Evolutionary conservation across 2,329 filamentous ascomycete genomes (phyloP), one percentile per base, ranked within the genome.

Genomic region (Geoglossum cookeanum): DNA sequence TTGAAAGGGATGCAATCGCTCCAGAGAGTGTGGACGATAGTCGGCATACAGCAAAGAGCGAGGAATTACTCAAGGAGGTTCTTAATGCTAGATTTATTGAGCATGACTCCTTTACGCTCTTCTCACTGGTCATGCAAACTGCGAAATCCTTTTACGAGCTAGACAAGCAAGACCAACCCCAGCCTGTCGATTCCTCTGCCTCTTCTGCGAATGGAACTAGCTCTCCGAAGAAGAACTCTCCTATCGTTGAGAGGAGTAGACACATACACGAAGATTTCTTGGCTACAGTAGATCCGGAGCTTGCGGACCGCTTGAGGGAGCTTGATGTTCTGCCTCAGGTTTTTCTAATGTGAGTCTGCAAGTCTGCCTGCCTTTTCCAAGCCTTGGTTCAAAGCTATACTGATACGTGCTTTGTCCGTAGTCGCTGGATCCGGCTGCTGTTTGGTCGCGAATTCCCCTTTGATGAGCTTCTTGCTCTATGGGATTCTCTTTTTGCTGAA

Each of bases 321-420:
- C 83, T 96, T 52, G 91, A 96, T 59, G 83, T 98, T 60, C 72
- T 96, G n/a, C 92, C 92, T 1, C 92, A 98, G 64, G 91, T 98
- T 55, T 98, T 97, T 66, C 73, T 97, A 29, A 94, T 97, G 86
- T 92, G 71, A 68, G 78, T 67, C 56, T 15, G 29, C 15, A 17
- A 13, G 27, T 35, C 33, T 22, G 17, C 15, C 27, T 11, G 29
- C 13, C 35, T 2, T 4, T 9, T 27, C 9, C 44, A 35, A 33
- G 13, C 45, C 49, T 6, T 47, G 22, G 5, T 39, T 13, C 13
- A 15, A 15, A 35, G 11, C 54, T 3, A 35, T 55, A n/a, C 29
- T 44, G 8, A 54, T 51, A 22, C 8, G 55, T 45, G 52, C 5
- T 61, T 37, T n/a, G 37, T 61, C 47, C 30, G 15, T 47, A 90